Evolutionary conservation across 1,284 basidiomycete species (phyloP).

Genomic region (Boletellus dicymbophilus): DNA sequence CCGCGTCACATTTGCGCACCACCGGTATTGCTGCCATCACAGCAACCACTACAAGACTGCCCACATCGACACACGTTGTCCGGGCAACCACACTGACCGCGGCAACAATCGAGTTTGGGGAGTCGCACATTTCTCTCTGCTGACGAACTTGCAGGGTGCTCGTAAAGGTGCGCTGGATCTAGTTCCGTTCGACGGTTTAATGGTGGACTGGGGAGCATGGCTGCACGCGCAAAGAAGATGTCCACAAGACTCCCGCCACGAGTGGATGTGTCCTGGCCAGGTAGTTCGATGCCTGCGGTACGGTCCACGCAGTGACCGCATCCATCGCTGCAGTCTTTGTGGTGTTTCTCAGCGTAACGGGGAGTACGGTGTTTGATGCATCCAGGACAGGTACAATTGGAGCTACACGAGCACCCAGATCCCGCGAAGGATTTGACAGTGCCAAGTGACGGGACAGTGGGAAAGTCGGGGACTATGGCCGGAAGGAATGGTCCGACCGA

Average conservation of each 20-base stretch:
- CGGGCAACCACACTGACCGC: no score
- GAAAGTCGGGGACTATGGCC: conserved; percentile 44
- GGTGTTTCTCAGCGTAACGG: conserved; percentile 44
- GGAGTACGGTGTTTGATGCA: conserved; percentile 66
- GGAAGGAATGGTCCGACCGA: conserved; percentile 2
- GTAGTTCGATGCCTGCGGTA: conserved; percentile 44
- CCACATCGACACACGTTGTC: no score
- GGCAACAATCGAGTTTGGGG: conserved; percentile 72
- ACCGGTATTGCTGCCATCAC: no score
- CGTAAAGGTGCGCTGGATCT: conserved; percentile 49
- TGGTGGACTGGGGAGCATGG: conserved; percentile 58
- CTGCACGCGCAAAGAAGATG: conserved; percentile 63
- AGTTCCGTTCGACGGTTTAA: conserved; percentile 40
- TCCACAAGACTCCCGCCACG: conserved; percentile 47
- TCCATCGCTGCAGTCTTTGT: conserved; percentile 56
- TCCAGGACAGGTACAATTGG: conserved; percentile 70
- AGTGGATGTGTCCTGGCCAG: conserved; percentile 23
- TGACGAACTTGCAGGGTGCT: conserved; percentile 31
- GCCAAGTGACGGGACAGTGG: conserved; percentile 60
- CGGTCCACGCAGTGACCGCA: conserved; percentile 68
- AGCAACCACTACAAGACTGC: no score
- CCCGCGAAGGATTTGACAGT: conserved; percentile 56
- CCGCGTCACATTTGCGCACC: no score
- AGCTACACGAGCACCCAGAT: conserved; percentile 70
- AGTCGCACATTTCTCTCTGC: no score